Evolutionary conservation across 2,329 filamentous ascomycete species (phyloP), one percentile per base, ranked within the genome.

Genomic region (Bipolaris victoriae): DNA sequence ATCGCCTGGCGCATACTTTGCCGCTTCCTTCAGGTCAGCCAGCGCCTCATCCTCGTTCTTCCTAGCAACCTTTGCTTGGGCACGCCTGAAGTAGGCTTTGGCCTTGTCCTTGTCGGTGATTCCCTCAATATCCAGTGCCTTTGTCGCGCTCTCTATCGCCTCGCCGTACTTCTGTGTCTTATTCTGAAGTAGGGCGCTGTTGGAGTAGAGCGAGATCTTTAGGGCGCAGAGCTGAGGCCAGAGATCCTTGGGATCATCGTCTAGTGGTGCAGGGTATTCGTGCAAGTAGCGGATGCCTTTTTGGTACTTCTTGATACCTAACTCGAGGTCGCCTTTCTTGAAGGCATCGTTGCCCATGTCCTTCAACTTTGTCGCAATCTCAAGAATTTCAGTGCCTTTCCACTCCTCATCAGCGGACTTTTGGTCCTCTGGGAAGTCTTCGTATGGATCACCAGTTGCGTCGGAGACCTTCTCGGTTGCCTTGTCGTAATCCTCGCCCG

Each of bases 401-500:
- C 92, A 84, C 52, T 88, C 82, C 52, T 86, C 79, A 46, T 84
- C 81, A 29, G 49, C 58, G 61, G 79, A 77, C 68, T 70, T 71
- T 46, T 89, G 86, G 79, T 99, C 95, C 74, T 97, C 92, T 33
- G 95, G 95, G 79, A 90, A 98, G 76, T 98, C 95, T 80, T 98
- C 94, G 79, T 96, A 97, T 5, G 88, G 85, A 80, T 99, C 95
- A 62, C 95, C 95, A 13, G 90, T 91, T 51, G 86, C 82, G 75
- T 98, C 94, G 55, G 91, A 84, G 35, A 82, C 78, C 79, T 90
- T 91, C 68, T 87, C 84, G 51, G 86, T 86, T 63, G 87, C 86
- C 54, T 85, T 80, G 20, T 86, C 82, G 64, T 90, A 89, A 41
- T 86, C 90, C 10, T 88, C 85, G 20, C 87, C 90, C 0, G 83